These are phyloP conservation scores for Macrolepiota fuliginosa DNA, from an alignment of 768 basidiomycete species.

Conservation along the genomic window DNA sequence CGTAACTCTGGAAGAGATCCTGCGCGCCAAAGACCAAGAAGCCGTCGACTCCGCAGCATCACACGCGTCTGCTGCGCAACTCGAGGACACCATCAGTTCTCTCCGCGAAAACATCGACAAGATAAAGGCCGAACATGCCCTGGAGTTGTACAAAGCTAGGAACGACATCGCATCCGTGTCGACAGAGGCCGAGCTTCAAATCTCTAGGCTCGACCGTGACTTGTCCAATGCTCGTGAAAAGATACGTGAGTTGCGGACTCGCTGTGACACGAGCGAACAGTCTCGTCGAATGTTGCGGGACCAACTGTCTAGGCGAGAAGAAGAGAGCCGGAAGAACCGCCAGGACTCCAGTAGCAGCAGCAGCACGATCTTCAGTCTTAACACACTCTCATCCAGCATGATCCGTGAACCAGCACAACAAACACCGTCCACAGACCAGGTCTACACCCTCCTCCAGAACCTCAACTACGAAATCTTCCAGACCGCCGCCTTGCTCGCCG, in stretches of 20 bases:
- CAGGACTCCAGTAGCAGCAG: background rate
- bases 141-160: background rate
- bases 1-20: background rate
- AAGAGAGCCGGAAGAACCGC: background rate
- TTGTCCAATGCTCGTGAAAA: background rate
- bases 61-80: background rate
- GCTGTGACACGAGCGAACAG: conserved; percentile 6
- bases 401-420: background rate
- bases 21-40: conserved; percentile 3
- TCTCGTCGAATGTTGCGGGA: conserved; percentile 6
- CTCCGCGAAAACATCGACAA: background rate
- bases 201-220: background rate
- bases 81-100: background rate
- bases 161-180: background rate
- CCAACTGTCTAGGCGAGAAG: conserved; percentile 1
- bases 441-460: conserved; percentile 19
- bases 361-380: background rate
- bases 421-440: background rate
- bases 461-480: conserved; percentile 42
- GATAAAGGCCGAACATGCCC: background rate
- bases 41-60: background rate
- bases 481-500: conserved; percentile 36
- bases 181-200: background rate
- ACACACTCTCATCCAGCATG: conserved; percentile 2
- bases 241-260: background rate